These are phyloP conservation scores for Penicillium lividum DNA, from an alignment of 495 filamentous ascomycete species.

Conservation along the genomic window DNA sequence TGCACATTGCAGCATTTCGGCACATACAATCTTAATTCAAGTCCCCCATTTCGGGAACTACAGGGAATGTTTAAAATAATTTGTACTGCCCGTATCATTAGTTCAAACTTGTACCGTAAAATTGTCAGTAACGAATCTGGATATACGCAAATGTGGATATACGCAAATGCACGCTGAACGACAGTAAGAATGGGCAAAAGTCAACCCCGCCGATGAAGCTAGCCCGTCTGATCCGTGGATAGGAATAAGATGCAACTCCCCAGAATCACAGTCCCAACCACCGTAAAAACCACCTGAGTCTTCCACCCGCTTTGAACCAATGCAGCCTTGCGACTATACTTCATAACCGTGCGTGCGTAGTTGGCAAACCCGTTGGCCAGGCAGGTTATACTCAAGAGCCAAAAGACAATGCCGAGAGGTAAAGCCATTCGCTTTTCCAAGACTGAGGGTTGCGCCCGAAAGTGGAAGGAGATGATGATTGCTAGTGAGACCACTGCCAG, in stretches of 20 bases:
- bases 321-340: constrained; percentile 74
- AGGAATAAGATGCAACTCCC: constrained; percentile 73
- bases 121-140: background rate
- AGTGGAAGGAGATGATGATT: constrained; percentile 90
- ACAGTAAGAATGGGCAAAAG: background rate
- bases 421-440: constrained; percentile 75
- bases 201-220: background rate
- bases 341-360: constrained; percentile 84
- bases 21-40: constrained; percentile 2
- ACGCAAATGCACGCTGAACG: background rate
- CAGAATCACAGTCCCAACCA: constrained; percentile 77
- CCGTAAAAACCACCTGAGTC: constrained; percentile 76
- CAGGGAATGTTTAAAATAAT: no score
- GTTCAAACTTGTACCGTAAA: background rate
- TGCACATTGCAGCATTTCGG: constrained; percentile 1
- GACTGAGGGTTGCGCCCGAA: constrained; percentile 67
- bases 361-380: constrained; percentile 77
- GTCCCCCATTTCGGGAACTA: no score
- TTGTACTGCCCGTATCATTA: background rate
- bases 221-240: constrained; percentile 43
- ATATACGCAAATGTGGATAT: constrained; percentile 1
- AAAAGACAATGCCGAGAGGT: constrained; percentile 87
- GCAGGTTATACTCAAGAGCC: constrained; percentile 74
- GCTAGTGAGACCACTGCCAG: constrained; percentile 86
- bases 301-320: constrained; percentile 94